Base-by-base conservation (phyloP, 495 filamentous ascomycete species). In the Penicillium angulare region DNA sequence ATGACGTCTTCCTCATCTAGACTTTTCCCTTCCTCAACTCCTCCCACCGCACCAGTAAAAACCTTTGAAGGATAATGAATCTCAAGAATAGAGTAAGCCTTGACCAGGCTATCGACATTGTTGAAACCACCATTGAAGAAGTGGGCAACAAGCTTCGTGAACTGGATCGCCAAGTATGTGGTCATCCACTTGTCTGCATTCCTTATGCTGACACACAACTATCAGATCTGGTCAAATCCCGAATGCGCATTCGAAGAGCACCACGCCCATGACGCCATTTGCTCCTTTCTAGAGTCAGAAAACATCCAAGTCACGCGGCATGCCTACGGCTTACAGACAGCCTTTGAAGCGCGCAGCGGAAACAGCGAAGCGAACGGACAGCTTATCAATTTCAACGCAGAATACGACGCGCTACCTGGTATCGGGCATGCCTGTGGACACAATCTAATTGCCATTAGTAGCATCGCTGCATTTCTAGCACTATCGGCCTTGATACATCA, bases 351-450 rank as follows among this genome's bases (percentile, higher is more conserved):
- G 33, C 33, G 43, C 4, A 43, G 32, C 12, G 53, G 53, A 18
- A 44, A 21, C 0, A 49, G 47, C 17, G n/a, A n/a, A n/a, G n/a
- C n/a, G n/a, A n/a, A n/a, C n/a, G 53, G 53, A 22, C 43, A 49
- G 13, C 38, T 56, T 2, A 32, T 56, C 5, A 52, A 43, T 27
- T 56, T 48, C 31, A 56, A 56, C 10, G 55, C 55, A 3, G 50
- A 53, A 29, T 58, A 58, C n/a, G 55, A 58, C 21, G 55, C 55
- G 20, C 36, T 58, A 3, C 55, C 55, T 2, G 50, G 33, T 3
- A 46, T 50, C 12, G 46, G 47, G 16, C 55, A 58, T 50, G 55
- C 55, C 8, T 58, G 55, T 32, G 55, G 55, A 13, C 55, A 58
- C 18, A 58, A 57, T 23, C 55, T 53, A 23, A 53, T 57, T 13